A percentile compares a stretch with the other conserved stretches of the same genome.
These are phyloP conservation scores for Candida palmyrensis DNA, from an alignment of 805 yeast genomes.

Conservation along the genomic window DNA sequence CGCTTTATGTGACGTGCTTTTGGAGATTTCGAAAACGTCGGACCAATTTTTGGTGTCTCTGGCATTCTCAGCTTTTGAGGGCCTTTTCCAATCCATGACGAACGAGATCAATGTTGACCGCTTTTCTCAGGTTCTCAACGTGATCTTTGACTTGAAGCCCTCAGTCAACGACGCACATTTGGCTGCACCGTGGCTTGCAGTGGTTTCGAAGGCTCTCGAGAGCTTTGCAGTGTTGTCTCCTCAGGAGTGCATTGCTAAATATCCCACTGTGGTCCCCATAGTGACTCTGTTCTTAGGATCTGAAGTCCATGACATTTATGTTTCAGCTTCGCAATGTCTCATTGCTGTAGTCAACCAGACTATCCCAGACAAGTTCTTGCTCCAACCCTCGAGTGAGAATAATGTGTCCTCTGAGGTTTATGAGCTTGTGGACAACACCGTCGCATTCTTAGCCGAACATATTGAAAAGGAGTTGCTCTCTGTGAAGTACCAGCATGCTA, in stretches of 20 bases:
- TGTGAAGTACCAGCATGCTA: slow-evolving; percentile 71
- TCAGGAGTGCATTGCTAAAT: slow-evolving; percentile 44
- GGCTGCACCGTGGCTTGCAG: slow-evolving; percentile 94
- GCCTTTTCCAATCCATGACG: slow-evolving; percentile 64
- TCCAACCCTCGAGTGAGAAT: slow-evolving; percentile 41
- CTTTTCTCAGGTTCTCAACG: slow-evolving; percentile 58
- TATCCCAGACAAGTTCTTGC: slow-evolving; percentile 54
- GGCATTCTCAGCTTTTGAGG: slow-evolving; percentile 80
- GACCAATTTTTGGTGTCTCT: slow-evolving; percentile 83
- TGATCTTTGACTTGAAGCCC: slow-evolving; percentile 77
- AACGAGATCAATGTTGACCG: slow-evolving; percentile 57
- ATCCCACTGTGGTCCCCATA: slow-evolving; percentile 44
- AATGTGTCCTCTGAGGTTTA: slow-evolving; percentile 44
- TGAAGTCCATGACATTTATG: slow-evolving; percentile 57
- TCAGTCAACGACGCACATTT: slow-evolving; percentile 76
- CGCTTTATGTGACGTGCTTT: slow-evolving; percentile 66
- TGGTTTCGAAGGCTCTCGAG: slow-evolving; percentile 73
- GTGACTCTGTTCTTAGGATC: slow-evolving; percentile 65
- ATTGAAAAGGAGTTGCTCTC: slow-evolving; percentile 55
- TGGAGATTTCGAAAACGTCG: slow-evolving; percentile 72
- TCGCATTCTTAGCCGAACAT: slow-evolving; percentile 48
- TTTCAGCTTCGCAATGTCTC: slow-evolving; percentile 81
- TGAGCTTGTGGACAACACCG: slow-evolving; percentile 51
- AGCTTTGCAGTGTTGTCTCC: slow-evolving; percentile 31
- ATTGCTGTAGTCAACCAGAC: slow-evolving; percentile 71